Evolutionary conservation across 192 early-diverging fungal species (phyloP).

Genomic region (Backusella morwellensis): DNA sequence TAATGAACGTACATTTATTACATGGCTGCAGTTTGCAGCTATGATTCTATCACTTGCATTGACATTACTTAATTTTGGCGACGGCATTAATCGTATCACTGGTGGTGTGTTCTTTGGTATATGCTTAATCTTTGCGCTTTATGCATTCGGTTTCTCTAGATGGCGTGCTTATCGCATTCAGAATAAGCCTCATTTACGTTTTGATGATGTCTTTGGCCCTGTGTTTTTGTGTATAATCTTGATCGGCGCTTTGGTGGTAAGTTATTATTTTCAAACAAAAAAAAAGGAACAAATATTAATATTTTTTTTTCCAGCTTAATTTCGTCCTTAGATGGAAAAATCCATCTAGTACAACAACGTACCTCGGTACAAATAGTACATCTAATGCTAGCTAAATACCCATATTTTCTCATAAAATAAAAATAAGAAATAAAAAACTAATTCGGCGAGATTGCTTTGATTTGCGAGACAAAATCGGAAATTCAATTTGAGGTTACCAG

Average conservation of each 20-base stretch:
- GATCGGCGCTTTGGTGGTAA: slow-evolving; percentile 50
- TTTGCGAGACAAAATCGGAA: not conserved
- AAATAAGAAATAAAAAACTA: not conserved
- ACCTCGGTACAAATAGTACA: slow-evolving; percentile 2
- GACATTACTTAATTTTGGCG: slow-evolving; percentile 82
- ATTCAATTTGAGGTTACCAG: not conserved
- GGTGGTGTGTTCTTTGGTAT: slow-evolving; percentile 69
- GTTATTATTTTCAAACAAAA: not conserved
- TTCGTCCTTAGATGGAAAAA: not conserved
- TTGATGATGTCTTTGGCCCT: slow-evolving; percentile 77
- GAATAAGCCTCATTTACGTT: slow-evolving; percentile 34
- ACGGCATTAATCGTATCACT: slow-evolving; percentile 59
- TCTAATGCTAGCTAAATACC: not conserved
- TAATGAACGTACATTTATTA: slow-evolving; percentile 89
- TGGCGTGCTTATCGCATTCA: slow-evolving; percentile 75
- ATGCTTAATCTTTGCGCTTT: slow-evolving; percentile 67
- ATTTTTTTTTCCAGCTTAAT: not conserved
- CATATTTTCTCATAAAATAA: not conserved
- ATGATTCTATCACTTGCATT: slow-evolving; percentile 66
- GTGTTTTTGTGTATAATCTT: slow-evolving; percentile 68
- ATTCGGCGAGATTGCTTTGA: slow-evolving; percentile 3
- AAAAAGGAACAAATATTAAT: not conserved
- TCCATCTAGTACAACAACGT: not conserved
- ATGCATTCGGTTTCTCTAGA: slow-evolving; percentile 72
- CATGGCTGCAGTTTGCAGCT: slow-evolving; percentile 82